Evolutionary conservation across 257 asterid genomes (phyloP), one percentile per base, ranked within the genome.

Genomic region (Mitragyna speciosa): DNA sequence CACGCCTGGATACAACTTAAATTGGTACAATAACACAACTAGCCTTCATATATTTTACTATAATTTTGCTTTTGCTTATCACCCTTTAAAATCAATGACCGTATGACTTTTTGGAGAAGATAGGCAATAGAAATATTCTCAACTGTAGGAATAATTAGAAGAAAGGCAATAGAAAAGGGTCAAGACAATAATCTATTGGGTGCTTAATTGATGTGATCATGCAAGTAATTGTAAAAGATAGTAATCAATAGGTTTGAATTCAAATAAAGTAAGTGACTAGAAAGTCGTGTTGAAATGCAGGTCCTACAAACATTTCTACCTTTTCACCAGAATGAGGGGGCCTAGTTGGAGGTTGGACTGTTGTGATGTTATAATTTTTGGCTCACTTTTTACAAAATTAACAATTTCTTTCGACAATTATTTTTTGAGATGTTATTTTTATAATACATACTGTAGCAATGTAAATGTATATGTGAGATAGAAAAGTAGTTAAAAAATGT

Each of bases 331-430:
- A 66, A 48, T 12, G 49, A 71, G 59, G 72, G 82, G 82, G 59
- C 82, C 82, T 79, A 78, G 59, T 5, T 31, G 76, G 33, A 69
- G 17, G 52, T 56, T 73, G 76, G 7, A 78, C 24, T 52, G 77
- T 63, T 73, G 45, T 68, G 1, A 52, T 33, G 31, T 16, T 63
- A 64, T 16, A 31, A n/a, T 28, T 4, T 72, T 76, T 81, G 65
- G 72, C 76, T 58, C 80, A 81, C 77, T 70, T 81, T 58, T 59
- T 59, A 28, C 68, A 16, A 76, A 59, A 36, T 36, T 36, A n/a
- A 36, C 41, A 36, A 2, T 36, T 4, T 4, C 2, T 36, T 36
- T 36, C 4, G 41, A 36, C 4, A 4, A 36, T 36, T 36, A 4
- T 1, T 36, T 36, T 36, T 36, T 36, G 41, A 4, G 2, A 36